Conservation (phyloP, 1,284 basidiomycete genomes). For the Puccinia coronata region DNA sequence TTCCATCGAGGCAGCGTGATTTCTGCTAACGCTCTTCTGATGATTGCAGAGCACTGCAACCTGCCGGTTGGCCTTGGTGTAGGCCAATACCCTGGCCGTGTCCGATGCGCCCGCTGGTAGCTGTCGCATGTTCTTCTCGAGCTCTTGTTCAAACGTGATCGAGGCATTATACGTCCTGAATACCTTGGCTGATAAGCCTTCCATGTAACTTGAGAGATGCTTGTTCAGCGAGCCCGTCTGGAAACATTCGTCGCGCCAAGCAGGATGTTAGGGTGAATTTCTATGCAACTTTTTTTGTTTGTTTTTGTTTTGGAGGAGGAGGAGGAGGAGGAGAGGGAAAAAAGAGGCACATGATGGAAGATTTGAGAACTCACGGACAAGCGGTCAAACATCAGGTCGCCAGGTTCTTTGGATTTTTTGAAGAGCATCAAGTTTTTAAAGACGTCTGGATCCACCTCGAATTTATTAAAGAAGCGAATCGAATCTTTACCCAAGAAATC, state of each 20-base stretch:
- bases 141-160: slow-evolving; percentile 83
- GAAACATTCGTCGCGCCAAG: not conserved
- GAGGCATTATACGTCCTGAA: slow-evolving; percentile 99
- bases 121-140: slow-evolving; percentile 67
- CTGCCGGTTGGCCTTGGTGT: slow-evolving; percentile 90
- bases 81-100: slow-evolving; percentile 89
- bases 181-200: slow-evolving; percentile 92
- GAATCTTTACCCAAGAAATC: slow-evolving; percentile 98
- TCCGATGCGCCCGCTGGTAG: slow-evolving; percentile 69
- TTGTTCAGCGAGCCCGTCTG: slow-evolving; percentile 84
- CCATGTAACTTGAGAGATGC: slow-evolving; percentile 86
- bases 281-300: no score
- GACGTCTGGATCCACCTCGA: slow-evolving; percentile 79
- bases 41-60: slow-evolving; percentile 97
- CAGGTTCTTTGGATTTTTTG: slow-evolving; percentile 82
- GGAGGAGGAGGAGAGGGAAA: no score
- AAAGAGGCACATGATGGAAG: not conserved
- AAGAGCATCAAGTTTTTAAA: slow-evolving; percentile 88
- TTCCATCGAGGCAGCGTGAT: slow-evolving; percentile 84
- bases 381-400: slow-evolving; percentile 90
- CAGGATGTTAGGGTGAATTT: not conserved
- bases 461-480: slow-evolving; percentile 89
- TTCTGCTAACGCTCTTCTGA: slow-evolving; percentile 88
- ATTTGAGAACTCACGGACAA: slow-evolving; percentile 54
- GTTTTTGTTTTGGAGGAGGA: no score